Evolutionary conservation across 164 flowering plant genomes (phyloP), one percentile per base, ranked within the genome.

Genomic region (Vitis riparia): DNA sequence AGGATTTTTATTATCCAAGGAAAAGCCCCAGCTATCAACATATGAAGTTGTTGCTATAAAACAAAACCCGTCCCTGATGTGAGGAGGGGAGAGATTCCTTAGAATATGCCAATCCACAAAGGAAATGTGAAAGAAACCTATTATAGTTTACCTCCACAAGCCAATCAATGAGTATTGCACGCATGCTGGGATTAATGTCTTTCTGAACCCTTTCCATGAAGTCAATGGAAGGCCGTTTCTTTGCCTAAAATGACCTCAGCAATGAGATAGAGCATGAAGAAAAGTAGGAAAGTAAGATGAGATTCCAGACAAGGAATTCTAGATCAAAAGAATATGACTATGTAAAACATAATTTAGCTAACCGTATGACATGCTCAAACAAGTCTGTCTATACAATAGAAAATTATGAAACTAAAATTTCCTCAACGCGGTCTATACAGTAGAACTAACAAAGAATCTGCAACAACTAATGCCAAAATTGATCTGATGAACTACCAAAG

Each of bases 91-190:
- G 49, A 17, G 37, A 30, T 15, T 50, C 51, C 7, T 15, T 16
- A 9, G 48, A 19, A 16, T 11, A 67, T 55, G 48, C 1, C 47
- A 47, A 56, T 57, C 44, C 44, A 51, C 30, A 60, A 50, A 27
- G 55, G 32, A n/a, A 68, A 68, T 68, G 17, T 50, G 49, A 68
- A 15, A 53, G 12, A 23, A 55, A 52, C 11, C 48, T 23, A 23
- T 29, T n/a, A 55, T 48, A 66, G 60, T 47, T 73, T 81, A 89
- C 97, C 96, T 92, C 98, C 27, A 89, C 93, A 71, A 92, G 98
- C 98, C 98, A 92, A 75, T 92, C 98, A 59, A 92, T 70, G n/a
- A 92, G 75, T 65, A 89, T 88, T 37, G 91, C 80, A 16, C 98
- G 87, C 98, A 92, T 92, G 84, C 89, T 86, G 59, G 96, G 32